Evolutionary conservation across 139 green algal genomes (phyloP), one percentile per base, ranked within the genome.

Genomic region (Chlorella sp.): DNA sequence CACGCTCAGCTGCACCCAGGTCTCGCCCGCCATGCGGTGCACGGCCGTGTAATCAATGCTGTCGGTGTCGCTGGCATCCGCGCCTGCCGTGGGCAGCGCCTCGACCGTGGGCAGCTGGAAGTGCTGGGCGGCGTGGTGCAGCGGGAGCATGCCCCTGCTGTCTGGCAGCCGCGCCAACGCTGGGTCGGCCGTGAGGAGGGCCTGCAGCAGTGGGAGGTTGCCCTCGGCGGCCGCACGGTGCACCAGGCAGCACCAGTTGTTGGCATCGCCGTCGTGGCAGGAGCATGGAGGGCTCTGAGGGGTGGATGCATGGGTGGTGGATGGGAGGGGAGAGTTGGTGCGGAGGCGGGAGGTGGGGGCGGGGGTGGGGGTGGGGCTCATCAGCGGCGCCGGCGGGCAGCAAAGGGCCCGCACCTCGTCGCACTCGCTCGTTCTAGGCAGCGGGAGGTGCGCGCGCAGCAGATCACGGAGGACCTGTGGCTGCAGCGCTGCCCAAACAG

Each of bases 171-270:
- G 31, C 35, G 41, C 56, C 56, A 62, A 45, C 6, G 33, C 46
- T n/a, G 45, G n/a, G 45, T 73, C n/a, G 11, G 66, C 42, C 1
- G 45, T 31, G 1, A 73, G 41, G 41, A 14, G 40, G 64, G 60
- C 60, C 8, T 5, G 31, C 36, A 67, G 60, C 35, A 67, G 60
- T 19, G 60, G 17, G 6, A 67, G 8, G 35, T 67, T 36, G 19
- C 60, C 60, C 3, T 17, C 19, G 8, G 29, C 36, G 14, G 60
- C 60, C 14, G 33, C 8, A 17, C 35, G 36, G 60, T 67, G 60
- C 35, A 67, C 60, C 60, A 67, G 60, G 60, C 60, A 67, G 29
- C n/a, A n/a, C n/a, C n/a, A n/a, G n/a, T n/a, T n/a, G n/a, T n/a
- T n/a, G n/a, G n/a, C n/a, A n/a, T n/a, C n/a, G n/a, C n/a, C n/a